These are phyloP conservation scores for Apiotrichum veenhuisii DNA, from an alignment of 1,284 basidiomycete genomes.

Conservation along the genomic window DNA sequence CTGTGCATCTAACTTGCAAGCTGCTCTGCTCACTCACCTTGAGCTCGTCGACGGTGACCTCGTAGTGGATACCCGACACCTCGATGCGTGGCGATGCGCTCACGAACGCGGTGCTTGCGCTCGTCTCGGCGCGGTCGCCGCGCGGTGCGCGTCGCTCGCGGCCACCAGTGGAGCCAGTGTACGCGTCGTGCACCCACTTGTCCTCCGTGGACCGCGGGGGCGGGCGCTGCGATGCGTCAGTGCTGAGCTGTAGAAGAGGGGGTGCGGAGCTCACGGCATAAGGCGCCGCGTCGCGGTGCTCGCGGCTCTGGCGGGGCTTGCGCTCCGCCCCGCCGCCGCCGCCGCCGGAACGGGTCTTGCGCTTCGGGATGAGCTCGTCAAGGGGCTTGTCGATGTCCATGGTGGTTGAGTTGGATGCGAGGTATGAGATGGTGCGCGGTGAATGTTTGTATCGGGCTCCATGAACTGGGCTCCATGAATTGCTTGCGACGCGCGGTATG, in stretches of 20 bases:
- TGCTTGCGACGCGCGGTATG: too few relatives aligned
- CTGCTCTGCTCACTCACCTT: constrained; percentile 58
- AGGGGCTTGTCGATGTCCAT: constrained; percentile 50
- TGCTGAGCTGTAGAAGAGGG: background rate
- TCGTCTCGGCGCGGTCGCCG: constrained; percentile 1
- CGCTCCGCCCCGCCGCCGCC: constrained; percentile 12
- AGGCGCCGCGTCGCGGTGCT: constrained; percentile 26
- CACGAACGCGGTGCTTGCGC: constrained; percentile 29
- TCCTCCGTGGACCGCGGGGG: constrained; percentile 45
- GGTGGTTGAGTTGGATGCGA: constrained; percentile 3
- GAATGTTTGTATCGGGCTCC: too few relatives aligned
- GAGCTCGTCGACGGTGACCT: constrained; percentile 82
- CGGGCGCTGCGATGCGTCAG: constrained; percentile 38
- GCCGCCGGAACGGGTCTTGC: constrained; percentile 17
- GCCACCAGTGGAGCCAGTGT: constrained; percentile 21
- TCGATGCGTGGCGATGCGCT: constrained; percentile 62
- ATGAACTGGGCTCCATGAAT: too few relatives aligned
- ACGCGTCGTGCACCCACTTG: constrained; percentile 50
- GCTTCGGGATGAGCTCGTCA: constrained; percentile 42
- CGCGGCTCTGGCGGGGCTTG: constrained; percentile 23
- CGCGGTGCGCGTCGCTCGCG: constrained; percentile 14
- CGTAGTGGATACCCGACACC: constrained; percentile 88
- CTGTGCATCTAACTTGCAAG: too few relatives aligned
- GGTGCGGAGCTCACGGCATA: constrained; percentile 39
- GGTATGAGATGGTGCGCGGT: background rate